A percentile compares a stretch with the other conserved stretches of the same genome.
These are phyloP conservation scores for Trametes meyenii DNA, from an alignment of 768 basidiomycete species.

Conservation along the genomic window DNA sequence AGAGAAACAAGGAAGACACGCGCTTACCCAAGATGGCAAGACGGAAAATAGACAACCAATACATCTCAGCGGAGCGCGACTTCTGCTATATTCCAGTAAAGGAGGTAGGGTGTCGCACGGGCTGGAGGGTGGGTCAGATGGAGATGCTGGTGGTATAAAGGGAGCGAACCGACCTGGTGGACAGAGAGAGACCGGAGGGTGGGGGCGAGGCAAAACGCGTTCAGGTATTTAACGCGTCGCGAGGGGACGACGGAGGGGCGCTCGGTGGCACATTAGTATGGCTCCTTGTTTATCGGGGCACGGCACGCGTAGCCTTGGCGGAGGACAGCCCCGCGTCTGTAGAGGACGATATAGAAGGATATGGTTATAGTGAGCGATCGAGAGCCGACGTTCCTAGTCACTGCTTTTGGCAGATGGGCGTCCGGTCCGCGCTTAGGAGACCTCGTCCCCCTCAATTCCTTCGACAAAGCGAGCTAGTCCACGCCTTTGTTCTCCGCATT, in stretches of 20 bases:
- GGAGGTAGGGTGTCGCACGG: background rate
- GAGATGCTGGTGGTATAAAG: background rate
- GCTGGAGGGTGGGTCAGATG: background rate
- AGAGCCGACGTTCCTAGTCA: slow-evolving; percentile 4
- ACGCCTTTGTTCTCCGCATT: background rate
- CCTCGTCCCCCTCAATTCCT: background rate
- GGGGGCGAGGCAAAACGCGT: background rate
- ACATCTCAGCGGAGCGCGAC: slow-evolving; percentile 1
- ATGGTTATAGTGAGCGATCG: slow-evolving; percentile 17
- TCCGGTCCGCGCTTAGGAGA: background rate
- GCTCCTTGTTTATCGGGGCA: slow-evolving; percentile 6
- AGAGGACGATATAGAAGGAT: background rate
- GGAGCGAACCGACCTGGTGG: background rate
- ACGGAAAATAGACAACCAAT: slow-evolving; percentile 16
- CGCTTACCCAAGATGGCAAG: slow-evolving; percentile 18
- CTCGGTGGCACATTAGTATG: background rate
- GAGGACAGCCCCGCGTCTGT: slow-evolving; percentile 3
- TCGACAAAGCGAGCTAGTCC: too few species aligned
- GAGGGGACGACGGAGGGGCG: background rate
- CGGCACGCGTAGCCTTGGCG: background rate
- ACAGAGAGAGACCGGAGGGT: background rate
- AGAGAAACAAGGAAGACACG: too few species aligned
- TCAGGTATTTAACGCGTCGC: slow-evolving; percentile 2
- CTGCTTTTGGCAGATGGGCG: slow-evolving; percentile 13
- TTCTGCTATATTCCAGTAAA: background rate